Base-by-base conservation (phyloP, 371 early-diverging fungal species). In the Rhizopus arrhizus region DNA sequence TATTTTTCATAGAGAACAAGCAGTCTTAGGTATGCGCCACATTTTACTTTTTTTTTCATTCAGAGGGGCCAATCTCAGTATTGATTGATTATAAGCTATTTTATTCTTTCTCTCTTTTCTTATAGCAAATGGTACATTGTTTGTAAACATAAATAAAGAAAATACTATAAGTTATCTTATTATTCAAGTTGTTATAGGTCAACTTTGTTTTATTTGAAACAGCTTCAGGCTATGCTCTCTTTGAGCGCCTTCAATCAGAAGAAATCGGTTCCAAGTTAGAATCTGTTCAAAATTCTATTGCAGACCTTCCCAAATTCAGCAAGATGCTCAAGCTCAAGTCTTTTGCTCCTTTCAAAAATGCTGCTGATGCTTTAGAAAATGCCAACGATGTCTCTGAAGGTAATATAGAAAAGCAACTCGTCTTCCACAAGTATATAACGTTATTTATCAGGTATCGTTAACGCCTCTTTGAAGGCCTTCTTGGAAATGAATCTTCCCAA, bases 301-400 rank as follows among this genome's bases (percentile, higher is more conserved):
- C 77, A 46, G 98, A 98, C 78, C 85, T 96, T 53, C 81, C 91
- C 62, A 91, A 92, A 79, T 96, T 99, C 72, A 89, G 92, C 69
- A 90, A 94, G 73, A 85, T 85, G 75, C 75, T 98, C 60, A 93
- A 92, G 77, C 88, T 97, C 72, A 93, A 91, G 82, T 91, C 95
- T 8, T 97, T 98, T 67, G 80, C 86, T 43, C 98, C 99, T 54
- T 99, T 98, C 89, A 96, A 95, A 79, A 91, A 80, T 69, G 97
- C 98, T 38, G 95, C 92, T 40, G 94, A 99, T 75, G 99, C 99
- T 72, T 83, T 99, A 36, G 96, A 97, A 77, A 97, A 96, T 77
- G 90, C 92, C 58, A 97, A 95, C 82, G 96, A 96, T 70, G 90
- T 99, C 31, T 94, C 96, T 56, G 99, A 99, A 87, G 98, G 97